Percentiles rank a stretch among this genome's conserved stretches.
phyloP scores from a whole-genome alignment of 768 basidiomycete species.

The Tylopilus vinaceipallidus region DNA sequence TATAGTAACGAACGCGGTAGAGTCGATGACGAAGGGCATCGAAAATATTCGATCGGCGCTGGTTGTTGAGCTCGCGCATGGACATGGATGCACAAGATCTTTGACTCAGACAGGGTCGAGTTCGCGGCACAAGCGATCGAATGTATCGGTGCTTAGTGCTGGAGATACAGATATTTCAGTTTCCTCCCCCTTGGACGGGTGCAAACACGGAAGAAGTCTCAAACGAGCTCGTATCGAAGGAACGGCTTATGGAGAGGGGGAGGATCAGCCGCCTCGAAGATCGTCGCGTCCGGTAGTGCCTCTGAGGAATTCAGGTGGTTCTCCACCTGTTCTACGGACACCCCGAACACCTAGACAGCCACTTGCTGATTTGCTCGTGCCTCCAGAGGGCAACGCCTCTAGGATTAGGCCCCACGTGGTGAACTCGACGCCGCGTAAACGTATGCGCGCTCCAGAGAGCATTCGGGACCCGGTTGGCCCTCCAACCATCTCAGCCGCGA shows the following conservation, averaged over 20 bases:
- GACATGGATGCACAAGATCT: background rate
- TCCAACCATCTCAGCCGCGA: background rate
- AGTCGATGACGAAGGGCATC: constrained; percentile 14
- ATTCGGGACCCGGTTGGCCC: background rate
- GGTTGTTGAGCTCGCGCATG: constrained; percentile 1
- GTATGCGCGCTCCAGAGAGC: constrained; percentile 8
- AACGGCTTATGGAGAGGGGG: background rate
- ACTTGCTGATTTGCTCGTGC: constrained; percentile 15
- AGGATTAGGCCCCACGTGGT: background rate
- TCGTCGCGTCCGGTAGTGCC: constrained; percentile 8
- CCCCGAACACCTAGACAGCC: constrained; percentile 20
- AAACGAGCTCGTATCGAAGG: constrained; percentile 20
- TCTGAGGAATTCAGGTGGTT: background rate
- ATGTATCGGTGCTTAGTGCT: background rate
- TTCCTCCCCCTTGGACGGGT: constrained; percentile 16
- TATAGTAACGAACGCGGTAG: constrained; percentile 17
- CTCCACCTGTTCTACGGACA: constrained; percentile 1
- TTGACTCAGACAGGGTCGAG: constrained; percentile 5
- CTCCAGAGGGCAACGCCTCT: background rate
- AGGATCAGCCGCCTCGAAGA: constrained; percentile 6
- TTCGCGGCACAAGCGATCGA: constrained; percentile 5
- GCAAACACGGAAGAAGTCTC: background rate
- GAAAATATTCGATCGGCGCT: constrained; percentile 15
- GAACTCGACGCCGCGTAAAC: constrained; percentile 3
- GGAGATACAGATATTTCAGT: background rate